Evolutionary conservation across 371 early-diverging fungal species (phyloP).

Genomic region (Smittium culicis): DNA sequence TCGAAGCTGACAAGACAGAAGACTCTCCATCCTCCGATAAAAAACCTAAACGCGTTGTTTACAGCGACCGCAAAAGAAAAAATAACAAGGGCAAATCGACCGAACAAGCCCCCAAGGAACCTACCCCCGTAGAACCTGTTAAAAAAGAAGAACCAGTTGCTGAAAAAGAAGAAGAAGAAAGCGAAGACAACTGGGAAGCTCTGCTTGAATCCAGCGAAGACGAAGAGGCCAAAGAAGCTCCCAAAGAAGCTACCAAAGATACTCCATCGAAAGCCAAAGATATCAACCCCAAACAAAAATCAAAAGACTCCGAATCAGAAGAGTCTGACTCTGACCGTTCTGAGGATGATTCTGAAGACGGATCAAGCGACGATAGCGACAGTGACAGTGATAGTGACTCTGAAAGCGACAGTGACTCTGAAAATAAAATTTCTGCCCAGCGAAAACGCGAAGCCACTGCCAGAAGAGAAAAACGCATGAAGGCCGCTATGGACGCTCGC

Average conservation of each 20-base stretch:
- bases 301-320: not conserved
- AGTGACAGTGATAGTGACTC: slow-evolving; percentile 29
- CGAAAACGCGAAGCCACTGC: slow-evolving; percentile 69
- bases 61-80: slow-evolving; percentile 33
- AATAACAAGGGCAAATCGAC: slow-evolving; percentile 28
- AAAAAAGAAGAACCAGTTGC: slow-evolving; percentile 27
- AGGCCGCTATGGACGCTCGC: slow-evolving; percentile 70
- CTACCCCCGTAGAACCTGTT: slow-evolving; percentile 19
- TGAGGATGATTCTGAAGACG: slow-evolving; percentile 26
- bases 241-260: slow-evolving; percentile 37
- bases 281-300: not conserved
- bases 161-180: slow-evolving; percentile 30
- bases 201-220: slow-evolving; percentile 28
- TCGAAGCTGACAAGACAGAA: slow-evolving; percentile 23
- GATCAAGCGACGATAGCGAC: slow-evolving; percentile 25
- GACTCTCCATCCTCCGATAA: slow-evolving; percentile 21
- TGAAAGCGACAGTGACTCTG: slow-evolving; percentile 17
- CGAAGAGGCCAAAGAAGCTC: slow-evolving; percentile 19
- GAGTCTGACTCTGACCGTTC: too few relatives aligned
- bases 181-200: slow-evolving; percentile 55
- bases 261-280: slow-evolving; percentile 21
- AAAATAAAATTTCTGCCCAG: slow-evolving; percentile 44
- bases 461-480: slow-evolving; percentile 52
- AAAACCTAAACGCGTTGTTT: slow-evolving; percentile 35
- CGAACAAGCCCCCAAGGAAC: slow-evolving; percentile 45